Conservation (phyloP, 768 basidiomycete species). For the Exsudoporus frostii region DNA sequence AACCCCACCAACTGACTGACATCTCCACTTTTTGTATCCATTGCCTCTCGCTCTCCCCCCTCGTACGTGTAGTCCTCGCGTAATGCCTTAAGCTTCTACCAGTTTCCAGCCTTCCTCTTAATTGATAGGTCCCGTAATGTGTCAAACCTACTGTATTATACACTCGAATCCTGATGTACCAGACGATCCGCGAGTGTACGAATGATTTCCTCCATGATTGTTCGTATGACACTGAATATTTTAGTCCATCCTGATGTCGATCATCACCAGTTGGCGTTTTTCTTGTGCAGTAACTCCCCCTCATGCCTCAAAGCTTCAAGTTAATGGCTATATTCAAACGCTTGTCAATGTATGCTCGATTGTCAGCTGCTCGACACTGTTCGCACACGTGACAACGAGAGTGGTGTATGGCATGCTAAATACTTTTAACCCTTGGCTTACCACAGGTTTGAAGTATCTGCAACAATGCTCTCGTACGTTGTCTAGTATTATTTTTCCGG, state of each 20-base stretch:
- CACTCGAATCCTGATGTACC: constrained; percentile 7
- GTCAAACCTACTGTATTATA: constrained; percentile 14
- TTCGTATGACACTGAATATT: not conserved
- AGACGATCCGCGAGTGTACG: not conserved
- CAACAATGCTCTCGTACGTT: not conserved
- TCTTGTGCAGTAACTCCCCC: not conserved
- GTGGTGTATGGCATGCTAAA: not conserved
- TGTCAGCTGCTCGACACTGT: too few species aligned
- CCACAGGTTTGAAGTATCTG: not conserved
- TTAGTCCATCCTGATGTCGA: too few species aligned
- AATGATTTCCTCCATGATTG: not conserved
- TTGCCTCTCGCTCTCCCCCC: not conserved
- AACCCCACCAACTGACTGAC: not conserved
- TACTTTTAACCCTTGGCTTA: not conserved
- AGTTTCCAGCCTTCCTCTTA: not conserved
- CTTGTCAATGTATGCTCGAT: not conserved
- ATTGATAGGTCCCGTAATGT: not conserved
- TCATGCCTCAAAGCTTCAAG: not conserved
- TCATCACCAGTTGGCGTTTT: not conserved
- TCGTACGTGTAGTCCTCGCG: not conserved
- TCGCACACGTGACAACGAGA: not conserved
- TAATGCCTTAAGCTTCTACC: not conserved
- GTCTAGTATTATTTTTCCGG: not conserved
- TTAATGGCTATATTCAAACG: too few species aligned
- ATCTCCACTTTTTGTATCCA: not conserved